A percentile compares a stretch with the other conserved stretches of the same genome.
These are phyloP conservation scores for Actinomucor elegans DNA, from an alignment of 371 early-diverging fungal species.

Conservation along the genomic window DNA sequence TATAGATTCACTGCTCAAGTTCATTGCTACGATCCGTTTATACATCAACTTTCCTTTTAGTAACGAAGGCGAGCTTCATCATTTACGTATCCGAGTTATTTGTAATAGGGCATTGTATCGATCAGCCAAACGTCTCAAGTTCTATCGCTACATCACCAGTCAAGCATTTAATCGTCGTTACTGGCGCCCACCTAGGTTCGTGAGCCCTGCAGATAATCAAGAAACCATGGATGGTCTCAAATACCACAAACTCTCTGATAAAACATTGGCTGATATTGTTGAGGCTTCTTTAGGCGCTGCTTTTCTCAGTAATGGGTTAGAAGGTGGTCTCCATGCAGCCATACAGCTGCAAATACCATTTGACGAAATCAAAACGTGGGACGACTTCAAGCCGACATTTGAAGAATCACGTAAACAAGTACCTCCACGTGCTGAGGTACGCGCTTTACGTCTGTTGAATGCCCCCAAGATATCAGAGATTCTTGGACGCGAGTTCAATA, in stretches of 20 bases:
- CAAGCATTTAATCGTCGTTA: conserved; percentile 64
- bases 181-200: conserved; percentile 64
- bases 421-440: conserved; percentile 30
- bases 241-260: conserved; percentile 66
- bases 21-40: conserved; percentile 73
- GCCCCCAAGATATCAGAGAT: conserved; percentile 44
- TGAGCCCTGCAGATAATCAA: conserved; percentile 31
- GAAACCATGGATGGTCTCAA: conserved; percentile 31
- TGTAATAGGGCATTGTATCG: conserved; percentile 73
- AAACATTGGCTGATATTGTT: conserved; percentile 87
- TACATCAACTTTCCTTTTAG: conserved; percentile 76
- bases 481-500: conserved; percentile 73
- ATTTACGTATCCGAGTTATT: conserved; percentile 69
- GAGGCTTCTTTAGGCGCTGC: conserved; percentile 90
- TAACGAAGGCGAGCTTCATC: conserved; percentile 82
- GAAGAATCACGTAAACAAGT: conserved; percentile 24
- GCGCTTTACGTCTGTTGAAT: conserved; percentile 26
- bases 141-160: conserved; percentile 57
- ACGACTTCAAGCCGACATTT: conserved; percentile 44
- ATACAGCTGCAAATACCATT: conserved; percentile 59
- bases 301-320: conserved; percentile 60
- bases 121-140: conserved; percentile 58
- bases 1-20: conserved; percentile 89
- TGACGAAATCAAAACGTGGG: conserved; percentile 54
- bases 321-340: conserved; percentile 63